These are phyloP conservation scores for Penicillium sclerotiorum DNA, from an alignment of 2,329 filamentous ascomycete genomes.

Conservation along the genomic window DNA sequence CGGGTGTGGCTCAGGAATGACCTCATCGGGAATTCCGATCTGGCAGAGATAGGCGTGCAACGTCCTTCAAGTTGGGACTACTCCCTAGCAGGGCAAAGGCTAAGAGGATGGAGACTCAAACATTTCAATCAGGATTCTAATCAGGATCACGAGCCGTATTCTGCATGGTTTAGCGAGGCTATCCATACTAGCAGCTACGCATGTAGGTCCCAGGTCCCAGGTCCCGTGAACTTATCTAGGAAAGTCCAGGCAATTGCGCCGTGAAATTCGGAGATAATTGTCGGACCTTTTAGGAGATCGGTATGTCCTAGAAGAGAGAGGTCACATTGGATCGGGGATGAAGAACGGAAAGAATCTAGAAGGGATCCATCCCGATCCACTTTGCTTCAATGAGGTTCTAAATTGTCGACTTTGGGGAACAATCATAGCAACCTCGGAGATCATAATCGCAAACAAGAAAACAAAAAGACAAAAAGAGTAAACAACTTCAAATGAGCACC, in stretches of 20 bases:
- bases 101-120: no score
- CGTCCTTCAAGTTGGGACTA: no score
- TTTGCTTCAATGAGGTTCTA: neutral
- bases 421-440: no score
- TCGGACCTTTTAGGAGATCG: neutral
- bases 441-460: neutral
- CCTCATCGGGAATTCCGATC: slow-evolving; percentile 1
- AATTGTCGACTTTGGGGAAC: neutral
- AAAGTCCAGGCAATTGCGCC: neutral
- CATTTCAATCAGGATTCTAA: no score
- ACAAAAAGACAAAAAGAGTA: neutral
- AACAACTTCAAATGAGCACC: neutral
- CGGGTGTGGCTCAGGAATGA: slow-evolving; percentile 5
- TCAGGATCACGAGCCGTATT: no score
- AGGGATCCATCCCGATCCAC: neutral
- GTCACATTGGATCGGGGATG: no score
- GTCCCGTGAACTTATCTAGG: neutral
- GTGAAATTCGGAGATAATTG: neutral
- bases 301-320: neutral
- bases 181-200: no score
- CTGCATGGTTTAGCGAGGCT: no score
- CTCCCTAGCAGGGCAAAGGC: no score
- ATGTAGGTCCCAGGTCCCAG: no score
- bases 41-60: neutral
- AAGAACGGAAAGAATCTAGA: no score